phyloP scores from a whole-genome alignment of 306 rosid genomes.

The Cicer bijugum region DNA sequence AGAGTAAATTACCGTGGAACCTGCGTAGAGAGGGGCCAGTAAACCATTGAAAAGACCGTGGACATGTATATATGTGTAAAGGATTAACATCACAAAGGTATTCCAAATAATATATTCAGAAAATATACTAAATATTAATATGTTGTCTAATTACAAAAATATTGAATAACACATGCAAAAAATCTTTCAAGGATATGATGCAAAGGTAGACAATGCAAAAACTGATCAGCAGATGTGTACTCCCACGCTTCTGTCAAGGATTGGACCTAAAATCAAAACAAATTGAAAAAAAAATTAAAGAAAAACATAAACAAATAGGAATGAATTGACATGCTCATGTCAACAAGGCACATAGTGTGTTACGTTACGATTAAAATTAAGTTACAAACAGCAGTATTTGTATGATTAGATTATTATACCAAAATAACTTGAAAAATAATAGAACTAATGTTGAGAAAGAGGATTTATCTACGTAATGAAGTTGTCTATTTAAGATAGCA shows the following conservation, averaged over 20 bases:
- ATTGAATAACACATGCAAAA: slow-evolving; percentile 24
- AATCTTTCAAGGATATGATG: slow-evolving; percentile 82
- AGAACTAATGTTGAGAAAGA: slow-evolving; percentile 26
- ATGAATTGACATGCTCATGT: not conserved
- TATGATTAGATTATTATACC: slow-evolving; percentile 14
- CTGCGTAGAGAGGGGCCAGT: slow-evolving; percentile 85
- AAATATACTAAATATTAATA: slow-evolving; percentile 40
- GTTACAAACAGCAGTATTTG: slow-evolving; percentile 2
- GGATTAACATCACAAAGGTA: slow-evolving; percentile 50
- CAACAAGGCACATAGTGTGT: not conserved
- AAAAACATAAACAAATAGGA: slow-evolving; percentile 26
- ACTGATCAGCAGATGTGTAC: slow-evolving; percentile 74
- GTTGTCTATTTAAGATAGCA: slow-evolving; percentile 21
- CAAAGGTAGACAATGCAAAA: slow-evolving; percentile 88
- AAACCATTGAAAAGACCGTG: slow-evolving; percentile 96
- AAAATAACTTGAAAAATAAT: slow-evolving; percentile 25
- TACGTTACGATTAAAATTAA: slow-evolving; percentile 19
- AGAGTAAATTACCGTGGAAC: slow-evolving; percentile 73
- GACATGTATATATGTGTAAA: slow-evolving; percentile 74
- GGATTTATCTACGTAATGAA: slow-evolving; percentile 21
- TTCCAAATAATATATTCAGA: slow-evolving; percentile 32
- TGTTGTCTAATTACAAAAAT: slow-evolving; percentile 29
- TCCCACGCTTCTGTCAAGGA: slow-evolving; percentile 87
- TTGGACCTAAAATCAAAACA: slow-evolving; percentile 75
- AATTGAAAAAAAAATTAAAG: not conserved